Evolutionary conservation across 2,329 filamentous ascomycete species (phyloP).

Genomic region (Decorospora gaudefroyi): DNA sequence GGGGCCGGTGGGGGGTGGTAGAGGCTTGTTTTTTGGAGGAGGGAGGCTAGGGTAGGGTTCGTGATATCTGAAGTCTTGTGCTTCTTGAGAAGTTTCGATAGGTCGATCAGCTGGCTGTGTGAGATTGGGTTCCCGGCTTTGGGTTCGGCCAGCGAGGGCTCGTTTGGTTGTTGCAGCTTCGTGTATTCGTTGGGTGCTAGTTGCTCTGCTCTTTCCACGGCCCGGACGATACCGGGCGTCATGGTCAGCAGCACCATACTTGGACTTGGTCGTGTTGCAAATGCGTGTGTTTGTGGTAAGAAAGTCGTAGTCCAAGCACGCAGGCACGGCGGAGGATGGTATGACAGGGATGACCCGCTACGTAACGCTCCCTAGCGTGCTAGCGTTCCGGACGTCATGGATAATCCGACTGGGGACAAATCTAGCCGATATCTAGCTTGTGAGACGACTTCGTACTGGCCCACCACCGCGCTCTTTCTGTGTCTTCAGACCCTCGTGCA

Average conservation of each 20-base stretch:
- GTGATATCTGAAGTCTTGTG: slow-evolving; percentile 12
- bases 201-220: slow-evolving; percentile 51
- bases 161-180: slow-evolving; percentile 39
- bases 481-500: slow-evolving; percentile 10
- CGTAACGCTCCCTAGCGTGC: slow-evolving; percentile 5
- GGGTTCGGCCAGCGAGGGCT: slow-evolving; percentile 58
- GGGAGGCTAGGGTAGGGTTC: slow-evolving; percentile 61
- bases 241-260: slow-evolving; percentile 79
- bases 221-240: slow-evolving; percentile 69
- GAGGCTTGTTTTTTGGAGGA: slow-evolving; percentile 72
- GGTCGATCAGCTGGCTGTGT: slow-evolving; percentile 68
- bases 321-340: slow-evolving; percentile 1
- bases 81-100: slow-evolving; percentile 60
- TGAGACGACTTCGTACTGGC: slow-evolving; percentile 3
- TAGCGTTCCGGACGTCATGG: slow-evolving; percentile 17
- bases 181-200: slow-evolving; percentile 24
- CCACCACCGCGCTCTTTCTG: slow-evolving; percentile 10
- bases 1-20: slow-evolving; percentile 80
- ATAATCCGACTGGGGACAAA: slow-evolving; percentile 14
- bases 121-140: slow-evolving; percentile 69
- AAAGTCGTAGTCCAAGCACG: not conserved
- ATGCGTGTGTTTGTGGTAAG: slow-evolving; percentile 2
- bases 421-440: slow-evolving; percentile 18
- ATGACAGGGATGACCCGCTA: slow-evolving; percentile 10
- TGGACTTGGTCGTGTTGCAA: slow-evolving; percentile 9